Evolutionary conservation across 495 filamentous ascomycete species (phyloP), one percentile per base, ranked within the genome.

Genomic region (Pseudevernia furfuracea): DNA sequence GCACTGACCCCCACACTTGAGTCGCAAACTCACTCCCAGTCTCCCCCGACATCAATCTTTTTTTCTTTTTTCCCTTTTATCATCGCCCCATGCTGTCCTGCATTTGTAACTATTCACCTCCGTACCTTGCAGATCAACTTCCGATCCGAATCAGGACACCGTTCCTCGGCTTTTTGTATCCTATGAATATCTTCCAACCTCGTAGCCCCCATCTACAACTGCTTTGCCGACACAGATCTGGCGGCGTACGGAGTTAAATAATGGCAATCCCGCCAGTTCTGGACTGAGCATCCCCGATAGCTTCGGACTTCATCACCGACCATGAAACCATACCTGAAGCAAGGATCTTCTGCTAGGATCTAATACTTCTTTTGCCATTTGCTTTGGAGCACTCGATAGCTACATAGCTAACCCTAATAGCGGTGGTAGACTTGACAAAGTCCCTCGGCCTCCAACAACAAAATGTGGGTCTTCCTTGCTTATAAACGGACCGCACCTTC

Each of bases 81-180:
- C 34, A 12, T 57, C 41, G 41, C 59, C 28, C 30, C 19, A n/a
- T 30, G 7, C 14, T 36, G 30, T 48, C n/a, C 37, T 11, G 19
- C 3, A 53, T 5, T 7, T n/a, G 52, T 55, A 32, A 41, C 49
- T 55, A 57, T 41, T 63, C 49, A 32, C 44, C 49, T 56, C 38
- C 55, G 61, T 63, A 63, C 61, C 61, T 63, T 57, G 61, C 61
- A 63, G 61, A 56, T 56, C 39, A 17, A 41, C 28, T 44, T 30
- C 32, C 39, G 11, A 41, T 21, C 38, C 43, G 37, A 15, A 12
- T 34, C 61, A 55, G 23, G 38, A 52, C 38, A 19, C 25, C 52
- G 61, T 43, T 28, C 52, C 52, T 63, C 61, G 61, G 61, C 48
- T 46, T n/a, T 21, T 41, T 57, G 28, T 21, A 30, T 11, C 32